Percentiles rank a stretch among this genome's conserved stretches.
These are phyloP conservation scores for Brassica rapa DNA, from an alignment of 345 rosid species.

Conservation along the genomic window DNA sequence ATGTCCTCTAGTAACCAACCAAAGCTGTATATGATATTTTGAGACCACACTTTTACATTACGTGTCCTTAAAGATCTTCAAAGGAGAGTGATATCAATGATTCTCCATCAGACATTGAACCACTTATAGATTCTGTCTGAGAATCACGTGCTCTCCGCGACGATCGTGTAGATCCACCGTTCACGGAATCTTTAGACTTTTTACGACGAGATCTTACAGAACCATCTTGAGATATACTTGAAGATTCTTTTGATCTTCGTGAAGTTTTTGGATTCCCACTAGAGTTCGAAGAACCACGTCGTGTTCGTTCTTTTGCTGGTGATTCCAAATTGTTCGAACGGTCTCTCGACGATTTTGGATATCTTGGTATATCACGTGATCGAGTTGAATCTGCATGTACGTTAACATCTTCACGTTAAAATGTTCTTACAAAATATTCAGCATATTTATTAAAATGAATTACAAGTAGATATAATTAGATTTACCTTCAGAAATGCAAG, in stretches of 20 bases:
- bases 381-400: constrained; percentile 23
- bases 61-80: neutral
- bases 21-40: constrained; percentile 1
- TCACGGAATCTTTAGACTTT: constrained; percentile 48
- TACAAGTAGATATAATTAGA: neutral
- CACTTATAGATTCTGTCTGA: constrained; percentile 24
- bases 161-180: constrained; percentile 43
- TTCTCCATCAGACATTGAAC: constrained; percentile 24
- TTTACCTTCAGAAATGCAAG: constrained; percentile 32
- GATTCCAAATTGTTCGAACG: constrained; percentile 23
- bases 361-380: constrained; percentile 30
- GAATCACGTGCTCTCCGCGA: constrained; percentile 35
- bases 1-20: neutral
- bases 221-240: constrained; percentile 33
- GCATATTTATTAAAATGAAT: neutral
- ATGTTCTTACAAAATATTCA: neutral
- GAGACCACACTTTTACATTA: neutral
- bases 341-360: constrained; percentile 31
- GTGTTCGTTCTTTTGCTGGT: constrained; percentile 43
- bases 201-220: constrained; percentile 53
- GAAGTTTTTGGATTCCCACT: constrained; percentile 22
- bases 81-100: constrained; percentile 20
- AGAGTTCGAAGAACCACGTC: constrained; percentile 50
- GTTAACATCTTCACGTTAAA: neutral
- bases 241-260: constrained; percentile 29